Conservation (phyloP, 2,329 filamentous ascomycete genomes). For the Epichloe typhina region DNA sequence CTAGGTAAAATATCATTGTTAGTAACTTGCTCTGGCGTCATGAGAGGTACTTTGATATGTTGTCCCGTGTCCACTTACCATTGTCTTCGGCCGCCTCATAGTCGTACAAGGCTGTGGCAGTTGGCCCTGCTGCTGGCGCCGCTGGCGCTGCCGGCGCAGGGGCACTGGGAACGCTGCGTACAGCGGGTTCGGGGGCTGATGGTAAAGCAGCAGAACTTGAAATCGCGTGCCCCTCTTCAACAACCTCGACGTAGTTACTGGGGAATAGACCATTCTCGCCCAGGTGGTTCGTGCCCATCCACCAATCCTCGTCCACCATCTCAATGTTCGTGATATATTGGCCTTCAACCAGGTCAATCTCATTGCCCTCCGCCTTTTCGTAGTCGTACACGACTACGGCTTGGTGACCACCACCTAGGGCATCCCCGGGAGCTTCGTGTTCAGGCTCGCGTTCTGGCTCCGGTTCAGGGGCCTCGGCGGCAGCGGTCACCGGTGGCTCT, state of each 20-base stretch:
- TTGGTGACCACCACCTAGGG: conserved; percentile 43
- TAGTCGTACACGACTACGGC: conserved; percentile 89
- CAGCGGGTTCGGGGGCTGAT: conserved; percentile 17
- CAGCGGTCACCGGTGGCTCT: conserved; percentile 44
- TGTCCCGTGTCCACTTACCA: conserved; percentile 27
- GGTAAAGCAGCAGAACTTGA: conserved; percentile 20
- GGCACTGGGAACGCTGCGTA: conserved; percentile 1
- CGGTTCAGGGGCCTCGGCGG: conserved; percentile 45
- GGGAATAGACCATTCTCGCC: conserved; percentile 89
- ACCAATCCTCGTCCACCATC: conserved; percentile 98
- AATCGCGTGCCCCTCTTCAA: conserved; percentile 42
- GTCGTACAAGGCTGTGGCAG: conserved; percentile 80
- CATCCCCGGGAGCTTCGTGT: conserved; percentile 16
- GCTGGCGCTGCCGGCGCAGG: conserved; percentile 23
- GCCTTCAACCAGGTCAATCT: conserved; percentile 81
- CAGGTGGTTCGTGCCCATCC: conserved; percentile 79
- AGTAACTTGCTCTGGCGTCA: neutral
- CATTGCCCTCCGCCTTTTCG: conserved; percentile 94
- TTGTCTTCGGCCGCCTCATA: conserved; percentile 98
- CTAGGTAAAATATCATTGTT: conserved; percentile 18
- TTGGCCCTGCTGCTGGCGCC: conserved; percentile 36
- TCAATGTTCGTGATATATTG: conserved; percentile 85
- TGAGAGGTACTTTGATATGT: neutral
- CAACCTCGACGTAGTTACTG: conserved; percentile 88
- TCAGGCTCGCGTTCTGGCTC: conserved; percentile 26